Evolutionary conservation across 257 asterid genomes (phyloP).

Genomic region (Knoxia roxburghii): DNA sequence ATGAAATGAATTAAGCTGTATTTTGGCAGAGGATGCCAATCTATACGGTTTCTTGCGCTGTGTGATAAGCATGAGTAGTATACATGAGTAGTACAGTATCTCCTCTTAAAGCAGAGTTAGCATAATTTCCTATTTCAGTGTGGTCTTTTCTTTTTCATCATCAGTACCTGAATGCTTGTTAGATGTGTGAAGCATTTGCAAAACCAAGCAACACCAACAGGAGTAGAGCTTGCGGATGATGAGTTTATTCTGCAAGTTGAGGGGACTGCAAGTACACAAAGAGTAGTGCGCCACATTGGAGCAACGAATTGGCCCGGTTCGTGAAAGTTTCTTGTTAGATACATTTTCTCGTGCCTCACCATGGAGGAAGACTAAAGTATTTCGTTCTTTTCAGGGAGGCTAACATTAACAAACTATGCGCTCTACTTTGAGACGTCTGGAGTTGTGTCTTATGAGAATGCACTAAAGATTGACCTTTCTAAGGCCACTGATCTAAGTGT

Average conservation of each 20-base stretch:
- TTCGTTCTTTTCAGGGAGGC: constrained; percentile 54
- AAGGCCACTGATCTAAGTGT: constrained; percentile 45
- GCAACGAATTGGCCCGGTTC: constrained; percentile 96
- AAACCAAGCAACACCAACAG: constrained; percentile 58
- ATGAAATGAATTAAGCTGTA: not conserved
- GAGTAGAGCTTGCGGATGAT: constrained; percentile 56
- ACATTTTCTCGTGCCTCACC: not conserved
- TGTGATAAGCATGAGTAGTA: not conserved
- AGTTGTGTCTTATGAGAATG: constrained; percentile 59
- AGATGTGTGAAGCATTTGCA: constrained; percentile 74
- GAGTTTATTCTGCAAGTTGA: constrained; percentile 83
- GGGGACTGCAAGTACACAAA: constrained; percentile 71
- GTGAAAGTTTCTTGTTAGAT: constrained; percentile 8
- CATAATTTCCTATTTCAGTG: not conserved
- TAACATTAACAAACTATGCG: constrained; percentile 79
- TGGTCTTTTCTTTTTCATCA: not conserved
- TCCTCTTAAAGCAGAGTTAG: not conserved
- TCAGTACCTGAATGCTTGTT: not conserved
- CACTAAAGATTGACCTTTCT: constrained; percentile 69
- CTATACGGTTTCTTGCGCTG: not conserved
- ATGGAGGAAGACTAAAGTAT: constrained; percentile 7
- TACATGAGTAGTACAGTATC: not conserved
- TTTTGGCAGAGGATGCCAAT: not conserved
- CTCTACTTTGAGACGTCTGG: constrained; percentile 89
- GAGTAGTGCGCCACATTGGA: constrained; percentile 93